Evolutionary conservation across 805 yeast genomes (phyloP), one percentile per base, ranked within the genome.

Genomic region (Torulaspora indica): DNA sequence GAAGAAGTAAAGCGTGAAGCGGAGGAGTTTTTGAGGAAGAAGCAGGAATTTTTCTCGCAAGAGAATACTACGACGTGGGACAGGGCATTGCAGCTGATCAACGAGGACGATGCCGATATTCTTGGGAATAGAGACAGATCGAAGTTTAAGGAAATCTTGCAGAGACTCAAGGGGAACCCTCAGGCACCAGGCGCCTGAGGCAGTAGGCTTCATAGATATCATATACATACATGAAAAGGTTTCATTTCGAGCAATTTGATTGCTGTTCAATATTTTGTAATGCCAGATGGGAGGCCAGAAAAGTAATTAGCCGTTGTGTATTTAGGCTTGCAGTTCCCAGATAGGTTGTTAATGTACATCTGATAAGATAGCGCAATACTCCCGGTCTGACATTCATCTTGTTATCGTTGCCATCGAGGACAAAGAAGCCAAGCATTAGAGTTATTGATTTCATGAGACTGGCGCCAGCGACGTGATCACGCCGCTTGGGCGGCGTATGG

Each of bases 11-110:
- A 74, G 61, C 70, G 72, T 40, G 93, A 84, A 54, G 86, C 87
- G 55, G 80, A 77, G 53, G 78, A 77, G 48, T 89, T 83, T 61
- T 63, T 85, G 49, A 78, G 75, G 44, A 79, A 83, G 57, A 81
- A 93, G 62, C 96, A 89, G 62, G 75, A 76, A 24, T 89, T 74
- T 64, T 86, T 82, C 63, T 71, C 80, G 28, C 85, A 85, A 64
- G 95, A 95, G 43, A 71, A 78, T 58, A 79, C 85, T 8, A 64
- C 81, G 30, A 78, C 88, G n/a, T 88, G 86, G 72, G 85, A 84
- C 57, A 78, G 96, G 57, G 91, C 80, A 68, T 60, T 75, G 24
- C 68, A 69, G 37, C 75, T 64, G 60, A 69, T 59, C 44, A 72
- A 57, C 66, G 74, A 57, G 37, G 65, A 64, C 25, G 78, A 73